Conservation (phyloP, 202 grass and related monocot genomes). For the Digitaria exilis region DNA sequence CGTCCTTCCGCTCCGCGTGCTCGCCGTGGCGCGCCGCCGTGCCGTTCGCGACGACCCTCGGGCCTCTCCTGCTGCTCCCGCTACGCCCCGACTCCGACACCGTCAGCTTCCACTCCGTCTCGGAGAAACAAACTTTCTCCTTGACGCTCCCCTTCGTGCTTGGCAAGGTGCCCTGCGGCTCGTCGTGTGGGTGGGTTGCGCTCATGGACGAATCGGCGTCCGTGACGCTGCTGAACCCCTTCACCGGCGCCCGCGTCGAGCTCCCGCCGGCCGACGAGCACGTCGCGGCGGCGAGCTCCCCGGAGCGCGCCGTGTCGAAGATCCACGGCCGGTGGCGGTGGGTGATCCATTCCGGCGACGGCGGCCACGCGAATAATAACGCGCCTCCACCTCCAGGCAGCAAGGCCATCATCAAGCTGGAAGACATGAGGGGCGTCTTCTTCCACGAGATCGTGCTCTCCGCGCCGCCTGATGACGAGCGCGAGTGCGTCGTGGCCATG, state of each 20-base stretch:
- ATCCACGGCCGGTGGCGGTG: conserved; percentile 26
- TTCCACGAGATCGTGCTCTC: conserved; percentile 37
- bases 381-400: background rate
- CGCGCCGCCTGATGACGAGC: background rate
- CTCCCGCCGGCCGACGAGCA: conserved; percentile 23
- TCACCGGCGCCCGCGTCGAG: background rate
- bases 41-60: conserved; percentile 19
- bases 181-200: conserved; percentile 17
- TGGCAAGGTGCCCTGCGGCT: conserved; percentile 28
- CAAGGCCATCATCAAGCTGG: background rate
- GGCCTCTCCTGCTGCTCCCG: conserved; percentile 38
- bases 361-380: too few species aligned
- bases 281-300: background rate
- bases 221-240: conserved; percentile 34
- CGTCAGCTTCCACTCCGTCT: conserved; percentile 6
- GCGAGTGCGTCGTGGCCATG: conserved; percentile 31
- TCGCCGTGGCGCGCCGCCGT: background rate
- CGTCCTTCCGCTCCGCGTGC: conserved; percentile 33
- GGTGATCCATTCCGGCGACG: background rate
- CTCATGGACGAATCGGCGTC: conserved; percentile 22
- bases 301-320: background rate
- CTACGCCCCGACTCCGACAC: background rate
- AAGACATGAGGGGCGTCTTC: conserved; percentile 3
- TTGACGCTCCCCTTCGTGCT: background rate
- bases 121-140: background rate